phyloP scores from a whole-genome alignment of 495 filamentous ascomycete species.

The Cetradonia linearis region DNA sequence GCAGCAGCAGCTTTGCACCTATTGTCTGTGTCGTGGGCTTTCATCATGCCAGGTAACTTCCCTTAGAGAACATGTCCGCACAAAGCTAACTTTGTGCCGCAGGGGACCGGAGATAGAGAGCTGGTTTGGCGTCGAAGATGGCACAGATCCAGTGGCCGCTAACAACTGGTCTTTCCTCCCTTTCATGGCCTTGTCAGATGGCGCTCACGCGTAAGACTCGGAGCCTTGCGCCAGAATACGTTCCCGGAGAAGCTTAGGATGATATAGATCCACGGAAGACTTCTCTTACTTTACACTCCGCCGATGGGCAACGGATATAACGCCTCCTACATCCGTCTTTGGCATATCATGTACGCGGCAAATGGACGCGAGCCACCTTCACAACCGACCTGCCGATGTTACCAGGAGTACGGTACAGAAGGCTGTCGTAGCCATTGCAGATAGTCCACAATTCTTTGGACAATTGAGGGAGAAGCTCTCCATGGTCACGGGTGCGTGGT shows the following conservation, averaged over 20 bases:
- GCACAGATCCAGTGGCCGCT: constrained; percentile 65
- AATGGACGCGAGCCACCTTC: constrained; percentile 66
- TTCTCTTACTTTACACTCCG: constrained; percentile 97
- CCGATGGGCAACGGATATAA: constrained; percentile 46
- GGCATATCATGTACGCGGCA: constrained; percentile 93
- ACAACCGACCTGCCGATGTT: constrained; percentile 73
- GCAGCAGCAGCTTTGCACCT: constrained; percentile 24
- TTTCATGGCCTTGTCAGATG: constrained; percentile 96
- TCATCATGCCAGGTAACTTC: constrained; percentile 73
- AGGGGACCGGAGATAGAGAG: constrained; percentile 90
- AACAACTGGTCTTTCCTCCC: constrained; percentile 90
- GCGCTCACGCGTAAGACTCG: constrained; percentile 72
- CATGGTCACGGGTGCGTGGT: constrained; percentile 91
- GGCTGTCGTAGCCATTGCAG: constrained; percentile 92
- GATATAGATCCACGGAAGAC: constrained; percentile 67
- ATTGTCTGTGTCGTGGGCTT: constrained; percentile 91
- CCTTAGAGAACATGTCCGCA: not conserved
- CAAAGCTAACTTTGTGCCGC: constrained; percentile 11
- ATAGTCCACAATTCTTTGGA: constrained; percentile 72
- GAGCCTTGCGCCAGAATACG: constrained; percentile 1
- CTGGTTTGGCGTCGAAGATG: constrained; percentile 76
- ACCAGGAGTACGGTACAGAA: constrained; percentile 96
- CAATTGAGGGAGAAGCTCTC: constrained; percentile 73
- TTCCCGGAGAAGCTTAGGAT: constrained; percentile 18
- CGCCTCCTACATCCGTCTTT: constrained; percentile 75